Conservation (phyloP, 495 filamentous ascomycete genomes). For the Trichoderma asperelloides region DNA sequence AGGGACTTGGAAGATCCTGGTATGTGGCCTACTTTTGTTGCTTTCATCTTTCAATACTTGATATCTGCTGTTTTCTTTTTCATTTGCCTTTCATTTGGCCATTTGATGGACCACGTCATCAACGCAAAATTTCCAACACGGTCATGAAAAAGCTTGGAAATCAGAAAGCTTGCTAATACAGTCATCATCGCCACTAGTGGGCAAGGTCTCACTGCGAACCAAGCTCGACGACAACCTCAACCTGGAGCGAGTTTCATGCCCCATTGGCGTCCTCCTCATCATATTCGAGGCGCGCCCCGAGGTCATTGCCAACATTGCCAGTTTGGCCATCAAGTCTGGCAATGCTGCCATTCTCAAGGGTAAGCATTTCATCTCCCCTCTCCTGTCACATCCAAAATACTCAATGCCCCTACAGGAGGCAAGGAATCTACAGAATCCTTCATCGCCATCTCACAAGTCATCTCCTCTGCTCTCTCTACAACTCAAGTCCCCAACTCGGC, state of each 20-base stretch:
- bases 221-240: conserved; percentile 80
- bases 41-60: not conserved
- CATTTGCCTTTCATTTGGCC: not conserved
- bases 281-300: conserved; percentile 98
- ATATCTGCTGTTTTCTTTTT: not conserved
- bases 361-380: not conserved
- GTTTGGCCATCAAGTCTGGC: conserved; percentile 94
- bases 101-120: not conserved
- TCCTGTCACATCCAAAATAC: conserved; percentile 6
- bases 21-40: conserved; percentile 33
- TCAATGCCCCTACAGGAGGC: conserved; percentile 46
- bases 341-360: conserved; percentile 95
- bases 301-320: conserved; percentile 97
- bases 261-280: conserved; percentile 91
- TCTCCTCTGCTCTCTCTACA: conserved; percentile 65
- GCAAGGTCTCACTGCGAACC: conserved; percentile 73
- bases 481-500: conserved; percentile 77
- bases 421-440: conserved; percentile 96
- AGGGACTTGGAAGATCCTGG: conserved; percentile 78
- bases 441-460: conserved; percentile 73
- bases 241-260: conserved; percentile 79
- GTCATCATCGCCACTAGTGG: conserved; percentile 47
- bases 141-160: not conserved
- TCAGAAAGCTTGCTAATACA: not conserved
- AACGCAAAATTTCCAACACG: not conserved